These are phyloP conservation scores for Calendula officinalis DNA, from an alignment of 129 eudicot genomes.

Conservation along the genomic window DNA sequence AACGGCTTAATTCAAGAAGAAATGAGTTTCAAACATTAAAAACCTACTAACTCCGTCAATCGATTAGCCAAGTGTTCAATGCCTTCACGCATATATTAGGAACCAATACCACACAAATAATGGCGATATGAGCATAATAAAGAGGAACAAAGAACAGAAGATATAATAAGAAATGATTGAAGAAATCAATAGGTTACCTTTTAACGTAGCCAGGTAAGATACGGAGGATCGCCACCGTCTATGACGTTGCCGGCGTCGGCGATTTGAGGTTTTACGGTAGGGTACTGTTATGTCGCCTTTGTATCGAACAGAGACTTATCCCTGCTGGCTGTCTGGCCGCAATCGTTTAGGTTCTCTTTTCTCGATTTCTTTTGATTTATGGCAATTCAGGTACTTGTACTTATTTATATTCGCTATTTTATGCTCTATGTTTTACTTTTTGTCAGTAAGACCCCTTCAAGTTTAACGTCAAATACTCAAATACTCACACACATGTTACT, in stretches of 20 bases:
- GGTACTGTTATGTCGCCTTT: slow-evolving; percentile 30
- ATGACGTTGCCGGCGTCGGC: neutral
- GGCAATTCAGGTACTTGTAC: slow-evolving; percentile 29
- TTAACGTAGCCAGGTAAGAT: neutral
- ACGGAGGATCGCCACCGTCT: slow-evolving; percentile 1
- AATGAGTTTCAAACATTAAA: neutral
- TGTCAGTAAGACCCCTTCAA: neutral
- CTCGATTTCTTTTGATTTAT: slow-evolving; percentile 1
- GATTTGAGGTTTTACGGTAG: slow-evolving; percentile 14
- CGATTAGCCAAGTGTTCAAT: neutral
- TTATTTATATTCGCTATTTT: neutral
- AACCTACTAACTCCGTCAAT: slow-evolving; percentile 3
- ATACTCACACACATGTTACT: too few relatives aligned
- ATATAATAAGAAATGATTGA: slow-evolving; percentile 3
- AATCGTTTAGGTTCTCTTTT: slow-evolving; percentile 16
- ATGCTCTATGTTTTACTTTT: neutral
- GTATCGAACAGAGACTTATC: slow-evolving; percentile 17
- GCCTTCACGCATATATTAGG: neutral
- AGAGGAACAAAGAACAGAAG: neutral
- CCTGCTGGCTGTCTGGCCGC: slow-evolving; percentile 30
- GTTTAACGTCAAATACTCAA: too few relatives aligned
- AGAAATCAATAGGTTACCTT: slow-evolving; percentile 22
- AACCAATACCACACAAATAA: neutral
- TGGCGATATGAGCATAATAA: neutral
- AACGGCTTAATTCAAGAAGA: neutral